Evolutionary conservation across 1,284 basidiomycete species (phyloP).

Genomic region (Cerrena zonata): DNA sequence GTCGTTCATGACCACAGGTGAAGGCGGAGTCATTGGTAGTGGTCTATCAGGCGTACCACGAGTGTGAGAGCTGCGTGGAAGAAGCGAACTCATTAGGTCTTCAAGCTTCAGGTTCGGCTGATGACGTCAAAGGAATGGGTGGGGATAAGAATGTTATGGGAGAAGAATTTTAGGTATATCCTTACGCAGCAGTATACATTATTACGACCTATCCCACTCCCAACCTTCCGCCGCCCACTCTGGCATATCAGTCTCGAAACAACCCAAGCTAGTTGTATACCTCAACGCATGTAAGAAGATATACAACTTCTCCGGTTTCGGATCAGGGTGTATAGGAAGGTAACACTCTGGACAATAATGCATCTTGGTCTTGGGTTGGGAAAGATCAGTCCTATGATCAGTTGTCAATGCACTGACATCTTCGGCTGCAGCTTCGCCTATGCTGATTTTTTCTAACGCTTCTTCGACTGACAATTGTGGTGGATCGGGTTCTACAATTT

Average conservation of each 20-base stretch:
- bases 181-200: too few relatives aligned
- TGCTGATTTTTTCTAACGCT: constrained; percentile 34
- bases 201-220: constrained; percentile 43
- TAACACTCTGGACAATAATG: constrained; percentile 83
- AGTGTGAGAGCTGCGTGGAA: too few relatives aligned
- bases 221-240: constrained; percentile 65
- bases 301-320: constrained; percentile 82
- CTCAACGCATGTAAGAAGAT: constrained; percentile 88
- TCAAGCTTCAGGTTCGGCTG: too few relatives aligned
- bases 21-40: constrained; percentile 25
- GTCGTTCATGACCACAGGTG: constrained; percentile 10
- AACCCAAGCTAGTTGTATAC: constrained; percentile 72
- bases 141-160: too few relatives aligned
- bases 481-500: constrained; percentile 5
- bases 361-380: constrained; percentile 19
- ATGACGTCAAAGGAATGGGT: too few relatives aligned
- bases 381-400: constrained; percentile 1
- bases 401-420: not conserved
- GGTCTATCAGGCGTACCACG: constrained; percentile 31
- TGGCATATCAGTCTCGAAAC: constrained; percentile 72
- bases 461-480: constrained; percentile 42
- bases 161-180: too few relatives aligned
- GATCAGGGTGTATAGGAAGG: constrained; percentile 85
- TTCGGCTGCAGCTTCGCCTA: constrained; percentile 13
- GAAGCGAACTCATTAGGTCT: too few relatives aligned